Base-by-base conservation (phyloP, 345 rosid species). In the Gossypium thurberi region DNA sequence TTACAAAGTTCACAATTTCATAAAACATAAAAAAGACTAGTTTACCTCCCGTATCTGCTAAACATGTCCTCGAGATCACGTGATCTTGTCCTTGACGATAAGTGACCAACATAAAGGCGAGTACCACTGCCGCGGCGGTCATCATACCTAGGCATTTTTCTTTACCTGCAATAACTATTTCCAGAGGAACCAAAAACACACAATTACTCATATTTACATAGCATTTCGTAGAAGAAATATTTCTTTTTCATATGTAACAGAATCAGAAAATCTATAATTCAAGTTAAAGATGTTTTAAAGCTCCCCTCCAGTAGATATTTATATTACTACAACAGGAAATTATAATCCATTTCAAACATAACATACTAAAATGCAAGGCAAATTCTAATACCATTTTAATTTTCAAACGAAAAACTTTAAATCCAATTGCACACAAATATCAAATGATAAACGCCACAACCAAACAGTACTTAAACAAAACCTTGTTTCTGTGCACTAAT, bases 11-110 rank as follows among this genome's bases (percentile, higher is more conserved):
- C 17, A 15, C 10, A 1, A 26, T 9, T 2, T 58, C 10, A 20
- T 62, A 65, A 67, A 26, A 15, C 5, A 21, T 10, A 2, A 56
- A 17, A 10, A 42, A 70, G 40, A 33, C 10, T 44, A 8, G 0
- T 40, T 75, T 81, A 90, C 93, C 96, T 89, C 71, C 96, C 96
- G 75, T 88, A 90, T 88, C 88, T 85, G 83, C 88, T 78, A 64
- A 90, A 90, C 11, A 88, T 64, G 65, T 90, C 87, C 77, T 90
- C 96, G 42, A 90, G 87, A 58, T 90, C 96, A 6, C 90, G 89
- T 0, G 96, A 81, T 64, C 93, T 80, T 12, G 92, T 87, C 53
- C 93, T 81, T 3, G 93, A 80, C 4, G 89, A 81, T 72, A 90
- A 73, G 77, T 85, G 93, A 17, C 93, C 96, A 21, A 90, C 93